phyloP scores from a whole-genome alignment of 2,329 filamentous ascomycete species.

The Xenosphaeropsis pyriputrescens region DNA sequence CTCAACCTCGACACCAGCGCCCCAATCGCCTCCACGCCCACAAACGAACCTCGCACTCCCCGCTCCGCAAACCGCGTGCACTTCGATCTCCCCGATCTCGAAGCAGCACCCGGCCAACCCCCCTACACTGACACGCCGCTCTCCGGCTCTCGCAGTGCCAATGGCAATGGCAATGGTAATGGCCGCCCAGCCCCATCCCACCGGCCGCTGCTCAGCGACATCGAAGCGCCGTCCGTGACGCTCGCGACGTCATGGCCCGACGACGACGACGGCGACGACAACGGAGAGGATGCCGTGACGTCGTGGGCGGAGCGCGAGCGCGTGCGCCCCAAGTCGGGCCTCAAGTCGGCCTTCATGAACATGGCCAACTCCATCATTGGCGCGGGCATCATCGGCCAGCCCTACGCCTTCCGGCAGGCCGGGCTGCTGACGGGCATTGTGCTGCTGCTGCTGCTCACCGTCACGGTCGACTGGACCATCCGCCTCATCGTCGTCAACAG shows the following conservation, averaged over 20 bases:
- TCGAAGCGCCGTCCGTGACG: conserved; percentile 68
- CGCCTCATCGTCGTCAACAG: conserved; percentile 94
- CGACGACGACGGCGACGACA: conserved; percentile 24
- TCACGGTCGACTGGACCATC: conserved; percentile 94
- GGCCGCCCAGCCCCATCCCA: not conserved
- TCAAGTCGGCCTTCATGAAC: conserved; percentile 93
- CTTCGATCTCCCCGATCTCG: conserved; percentile 16
- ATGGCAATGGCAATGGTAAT: conserved; percentile 13
- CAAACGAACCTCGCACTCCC: conserved; percentile 11
- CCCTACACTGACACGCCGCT: conserved; percentile 6
- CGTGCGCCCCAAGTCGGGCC: conserved; percentile 63
- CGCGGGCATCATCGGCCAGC: conserved; percentile 66
- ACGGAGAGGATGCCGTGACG: conserved; percentile 16
- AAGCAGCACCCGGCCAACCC: not conserved
- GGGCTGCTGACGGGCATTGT: conserved; percentile 69
- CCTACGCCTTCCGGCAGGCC: conserved; percentile 90
- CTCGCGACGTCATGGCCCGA: conserved; percentile 30
- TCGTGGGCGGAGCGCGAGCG: conserved; percentile 36
- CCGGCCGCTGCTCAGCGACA: conserved; percentile 51
- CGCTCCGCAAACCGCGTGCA: conserved; percentile 18
- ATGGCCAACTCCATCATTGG: conserved; percentile 98
- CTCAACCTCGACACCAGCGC: conserved; percentile 10
- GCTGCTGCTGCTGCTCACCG: conserved; percentile 64
- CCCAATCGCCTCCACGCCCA: conserved; percentile 1
- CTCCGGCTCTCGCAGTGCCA: conserved; percentile 10